These are phyloP conservation scores for Helotiales sp. DNA, from an alignment of 2,329 filamentous ascomycete genomes.

Conservation along the genomic window DNA sequence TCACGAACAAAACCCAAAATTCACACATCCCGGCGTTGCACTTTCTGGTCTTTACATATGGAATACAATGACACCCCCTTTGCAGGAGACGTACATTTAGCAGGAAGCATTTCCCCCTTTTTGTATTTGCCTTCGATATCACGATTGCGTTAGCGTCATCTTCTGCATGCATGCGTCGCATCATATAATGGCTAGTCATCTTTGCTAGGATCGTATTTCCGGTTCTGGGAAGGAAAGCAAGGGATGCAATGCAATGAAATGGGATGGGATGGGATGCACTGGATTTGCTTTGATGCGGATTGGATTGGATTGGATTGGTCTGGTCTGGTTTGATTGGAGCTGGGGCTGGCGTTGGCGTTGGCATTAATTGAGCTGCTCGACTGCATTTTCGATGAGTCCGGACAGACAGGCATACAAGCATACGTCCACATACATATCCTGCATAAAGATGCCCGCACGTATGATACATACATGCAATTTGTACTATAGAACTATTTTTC, in stretches of 20 bases:
- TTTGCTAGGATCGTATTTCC: not conserved
- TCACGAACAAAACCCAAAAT: conserved; percentile 2
- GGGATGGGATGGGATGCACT: not conserved
- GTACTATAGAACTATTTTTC: not conserved
- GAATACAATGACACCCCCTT: conserved; percentile 10
- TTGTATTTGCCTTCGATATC: not conserved
- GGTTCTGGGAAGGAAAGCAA: not conserved
- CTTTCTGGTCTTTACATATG: not conserved
- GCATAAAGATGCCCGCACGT: not conserved
- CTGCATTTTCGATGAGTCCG: not conserved
- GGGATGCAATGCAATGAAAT: no score
- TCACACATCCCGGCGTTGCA: conserved; percentile 3
- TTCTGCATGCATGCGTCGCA: not conserved
- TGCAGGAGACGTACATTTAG: conserved; percentile 2
- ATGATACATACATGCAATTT: not conserved
- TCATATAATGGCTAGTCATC: not conserved
- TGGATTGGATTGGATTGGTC: not conserved
- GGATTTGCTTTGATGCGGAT: not conserved
- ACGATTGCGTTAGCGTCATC: not conserved
- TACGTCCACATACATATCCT: not conserved
- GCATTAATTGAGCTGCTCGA: no score
- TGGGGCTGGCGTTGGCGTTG: no score
- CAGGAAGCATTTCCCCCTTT: not conserved
- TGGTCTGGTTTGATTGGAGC: not conserved
- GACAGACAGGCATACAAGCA: not conserved